These are phyloP conservation scores for Trichoderma harzianum DNA, from an alignment of 2,329 filamentous ascomycete genomes.

Conservation along the genomic window DNA sequence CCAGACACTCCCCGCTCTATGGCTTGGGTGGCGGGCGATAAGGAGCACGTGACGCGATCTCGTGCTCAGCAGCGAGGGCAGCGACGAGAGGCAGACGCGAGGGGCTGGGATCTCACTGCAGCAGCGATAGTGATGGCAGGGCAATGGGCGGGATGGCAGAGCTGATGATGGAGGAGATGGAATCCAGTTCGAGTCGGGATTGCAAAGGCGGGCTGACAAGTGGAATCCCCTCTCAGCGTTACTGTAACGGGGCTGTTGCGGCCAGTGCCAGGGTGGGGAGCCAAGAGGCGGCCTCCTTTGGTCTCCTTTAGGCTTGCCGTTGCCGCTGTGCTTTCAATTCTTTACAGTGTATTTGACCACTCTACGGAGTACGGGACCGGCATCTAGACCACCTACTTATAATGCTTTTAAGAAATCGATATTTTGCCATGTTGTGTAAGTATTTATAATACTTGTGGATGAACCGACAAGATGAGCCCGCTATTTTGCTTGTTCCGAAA, in stretches of 20 bases:
- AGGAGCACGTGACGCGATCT: constrained; percentile 17
- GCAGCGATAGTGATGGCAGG: neutral
- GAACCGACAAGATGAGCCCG: neutral
- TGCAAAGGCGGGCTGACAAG: constrained; percentile 17
- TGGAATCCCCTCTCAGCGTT: constrained; percentile 14
- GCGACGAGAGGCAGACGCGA: neutral
- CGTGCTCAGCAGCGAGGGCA: neutral
- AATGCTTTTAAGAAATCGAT: neutral
- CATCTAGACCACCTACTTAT: neutral
- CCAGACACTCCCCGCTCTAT: constrained; percentile 19
- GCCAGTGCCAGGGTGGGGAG: neutral
- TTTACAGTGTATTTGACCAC: neutral
- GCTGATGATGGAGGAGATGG: constrained; percentile 14
- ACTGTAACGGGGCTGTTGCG: constrained; percentile 7
- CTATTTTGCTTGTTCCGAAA: neutral
- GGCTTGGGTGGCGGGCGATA: constrained; percentile 17
- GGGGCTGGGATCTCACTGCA: neutral
- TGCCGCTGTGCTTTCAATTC: neutral
- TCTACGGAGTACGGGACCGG: neutral
- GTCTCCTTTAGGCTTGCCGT: neutral
- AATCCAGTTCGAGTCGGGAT: constrained; percentile 3
- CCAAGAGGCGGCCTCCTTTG: constrained; percentile 12
- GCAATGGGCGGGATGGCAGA: neutral
- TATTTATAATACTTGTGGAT: neutral
- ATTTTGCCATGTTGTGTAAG: neutral